A percentile compares a stretch with the other conserved stretches of the same genome.
Conservation (phyloP, 2,329 filamentous ascomycete species). For the Fusarium torreyae region DNA sequence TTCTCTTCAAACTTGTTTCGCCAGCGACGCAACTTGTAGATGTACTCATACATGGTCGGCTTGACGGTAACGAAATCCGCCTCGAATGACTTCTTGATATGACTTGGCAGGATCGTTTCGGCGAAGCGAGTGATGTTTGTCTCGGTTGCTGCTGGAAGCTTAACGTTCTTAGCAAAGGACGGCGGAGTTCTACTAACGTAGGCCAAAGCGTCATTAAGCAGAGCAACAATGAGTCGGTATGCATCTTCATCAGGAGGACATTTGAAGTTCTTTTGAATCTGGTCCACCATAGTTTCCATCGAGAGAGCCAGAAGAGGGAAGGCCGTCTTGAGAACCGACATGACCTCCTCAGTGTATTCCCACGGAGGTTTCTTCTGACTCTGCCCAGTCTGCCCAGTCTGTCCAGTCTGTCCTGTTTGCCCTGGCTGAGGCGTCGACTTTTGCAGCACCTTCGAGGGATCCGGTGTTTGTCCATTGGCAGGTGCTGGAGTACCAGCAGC, state of each 20-base stretch:
- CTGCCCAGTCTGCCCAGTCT: conserved; percentile 45
- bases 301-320: conserved; percentile 96
- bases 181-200: conserved; percentile 91
- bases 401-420: conserved; percentile 34
- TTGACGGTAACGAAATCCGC: conserved; percentile 96
- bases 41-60: conserved; percentile 98
- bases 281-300: conserved; percentile 99
- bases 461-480: conserved; percentile 47
- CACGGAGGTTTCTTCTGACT: conserved; percentile 84
- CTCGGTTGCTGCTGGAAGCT: conserved; percentile 90
- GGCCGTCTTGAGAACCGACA: conserved; percentile 94
- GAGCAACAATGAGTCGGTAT: conserved; percentile 95
- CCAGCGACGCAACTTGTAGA: conserved; percentile 96
- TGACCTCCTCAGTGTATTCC: conserved; percentile 97
- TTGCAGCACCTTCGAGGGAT: conserved; percentile 45
- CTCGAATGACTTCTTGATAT: conserved; percentile 97
- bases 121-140: conserved; percentile 97
- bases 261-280: conserved; percentile 99
- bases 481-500: conserved; percentile 48
- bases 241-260: conserved; percentile 98
- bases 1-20: conserved; percentile 98
- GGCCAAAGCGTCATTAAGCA: conserved; percentile 94
- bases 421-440: conserved; percentile 33
- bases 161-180: conserved; percentile 91
- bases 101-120: conserved; percentile 92